A percentile compares a stretch with the other conserved stretches of the same genome.
phyloP scores from a whole-genome alignment of 306 rosid species.

The Canavalia ensiformis region DNA sequence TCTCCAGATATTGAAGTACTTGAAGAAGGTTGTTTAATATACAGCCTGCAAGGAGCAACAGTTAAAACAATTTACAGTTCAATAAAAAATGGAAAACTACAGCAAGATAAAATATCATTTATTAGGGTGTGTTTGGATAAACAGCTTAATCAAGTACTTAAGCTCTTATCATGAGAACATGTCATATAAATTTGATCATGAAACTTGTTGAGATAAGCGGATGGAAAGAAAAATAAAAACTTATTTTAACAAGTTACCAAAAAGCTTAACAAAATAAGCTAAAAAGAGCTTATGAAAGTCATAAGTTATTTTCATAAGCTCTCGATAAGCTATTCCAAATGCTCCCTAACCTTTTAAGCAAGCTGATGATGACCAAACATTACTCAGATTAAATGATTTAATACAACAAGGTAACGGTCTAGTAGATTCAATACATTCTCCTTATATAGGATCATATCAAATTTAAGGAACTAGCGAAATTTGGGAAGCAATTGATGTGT shows the following conservation, averaged over 20 bases:
- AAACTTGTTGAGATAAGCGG: no score
- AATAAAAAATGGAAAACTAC: not conserved
- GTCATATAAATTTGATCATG: no score
- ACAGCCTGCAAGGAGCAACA: slow-evolving; percentile 64
- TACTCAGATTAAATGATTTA: slow-evolving; percentile 13
- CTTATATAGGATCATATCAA: not conserved
- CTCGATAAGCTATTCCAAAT: no score
- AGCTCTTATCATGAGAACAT: no score
- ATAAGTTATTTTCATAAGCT: no score
- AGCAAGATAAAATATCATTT: not conserved
- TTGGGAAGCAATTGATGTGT: not conserved
- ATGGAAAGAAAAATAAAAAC: no score
- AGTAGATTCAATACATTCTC: slow-evolving; percentile 8
- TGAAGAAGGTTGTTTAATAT: slow-evolving; percentile 80
- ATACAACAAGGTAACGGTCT: not conserved
- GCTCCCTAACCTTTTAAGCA: not conserved
- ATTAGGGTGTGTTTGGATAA: no score
- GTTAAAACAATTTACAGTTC: slow-evolving; percentile 11
- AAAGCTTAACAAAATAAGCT: no score
- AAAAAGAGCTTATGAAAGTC: no score
- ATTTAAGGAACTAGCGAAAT: not conserved
- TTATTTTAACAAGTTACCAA: no score
- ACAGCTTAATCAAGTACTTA: no score
- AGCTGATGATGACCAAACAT: slow-evolving; percentile 15
- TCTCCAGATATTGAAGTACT: slow-evolving; percentile 68